Base-by-base conservation (phyloP, 352 stramenopile genomes). In the Peronosclerospora sorghi region DNA sequence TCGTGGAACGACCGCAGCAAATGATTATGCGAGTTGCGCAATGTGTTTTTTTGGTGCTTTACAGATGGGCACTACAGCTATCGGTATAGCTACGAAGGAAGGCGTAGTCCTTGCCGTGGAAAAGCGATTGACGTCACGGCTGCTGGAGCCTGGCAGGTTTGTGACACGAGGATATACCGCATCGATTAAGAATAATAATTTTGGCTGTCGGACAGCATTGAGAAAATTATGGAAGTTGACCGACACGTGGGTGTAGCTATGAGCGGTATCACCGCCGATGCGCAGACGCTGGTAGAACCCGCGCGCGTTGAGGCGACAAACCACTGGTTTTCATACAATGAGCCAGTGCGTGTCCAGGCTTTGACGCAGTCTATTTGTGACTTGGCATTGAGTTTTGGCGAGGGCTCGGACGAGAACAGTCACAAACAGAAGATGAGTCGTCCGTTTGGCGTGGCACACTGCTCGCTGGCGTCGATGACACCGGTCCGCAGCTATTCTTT, bases 201-300 rank as follows among this genome's bases (percentile, higher is more conserved):
- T 3, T 26, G 21, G 6, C 21, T 26, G 21, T 26, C 21, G 5
- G 42, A 56, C 32, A 98, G 87, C 60, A 97, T 99, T 34, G 95
- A 99, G 62, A 99, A 99, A 75, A 98, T 99, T 68, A 95, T 98
- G 64, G 95, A 99, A 65, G 95, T 99, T 51, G 96, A 99, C 65
- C 75, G 69, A 8, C 96, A 99, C 69, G 83, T 99, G 36, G 96
- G 96, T 21, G 95, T 86, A 21, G 97, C 96, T 49, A 98, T 98
- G 94, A 98, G 87, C 56, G 97, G 96, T 37, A 83, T 99, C 35
- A 97, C 98, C 12, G 95, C 95, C 26, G 96, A 99, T 68, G 96
- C 95, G 10, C 80, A 97, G 61, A 99, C 96, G 14, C 66, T 99
- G 48, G 94, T 99, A 19, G 96, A 99, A 74, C 96, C 99, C 81